phyloP scores from a whole-genome alignment of 371 early-diverging fungal genomes.

The Mortierella sp. region DNA sequence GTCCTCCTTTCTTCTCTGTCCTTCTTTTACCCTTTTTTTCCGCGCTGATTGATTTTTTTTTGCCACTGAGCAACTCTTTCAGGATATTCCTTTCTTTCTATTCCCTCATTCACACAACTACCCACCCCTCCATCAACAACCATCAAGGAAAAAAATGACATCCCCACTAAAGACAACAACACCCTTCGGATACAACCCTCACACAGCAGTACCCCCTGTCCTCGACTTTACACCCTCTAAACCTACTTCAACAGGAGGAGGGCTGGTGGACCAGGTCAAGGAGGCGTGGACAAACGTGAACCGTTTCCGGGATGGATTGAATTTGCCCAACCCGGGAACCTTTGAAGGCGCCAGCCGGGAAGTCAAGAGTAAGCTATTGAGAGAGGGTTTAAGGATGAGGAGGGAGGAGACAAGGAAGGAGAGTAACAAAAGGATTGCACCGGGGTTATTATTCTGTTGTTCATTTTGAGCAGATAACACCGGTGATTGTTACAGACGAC shows the following conservation, averaged over 20 bases:
- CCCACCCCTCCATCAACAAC: not conserved
- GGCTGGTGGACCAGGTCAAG: constrained; percentile 35
- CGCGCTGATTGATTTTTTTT: not conserved
- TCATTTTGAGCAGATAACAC: too few relatives aligned
- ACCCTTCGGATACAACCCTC: constrained; percentile 29
- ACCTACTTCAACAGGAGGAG: not conserved
- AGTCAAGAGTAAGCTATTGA: constrained; percentile 75
- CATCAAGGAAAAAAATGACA: constrained; percentile 5
- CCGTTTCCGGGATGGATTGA: constrained; percentile 60
- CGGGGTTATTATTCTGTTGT: too few relatives aligned
- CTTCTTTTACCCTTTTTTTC: not conserved
- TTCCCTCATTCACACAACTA: not conserved
- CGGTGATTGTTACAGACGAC: too few relatives aligned
- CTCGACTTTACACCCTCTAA: constrained; percentile 13
- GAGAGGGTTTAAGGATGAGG: not conserved
- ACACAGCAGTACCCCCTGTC: constrained; percentile 10
- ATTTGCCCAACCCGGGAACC: constrained; percentile 91
- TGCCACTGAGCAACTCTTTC: not conserved
- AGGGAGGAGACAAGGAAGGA: too few relatives aligned
- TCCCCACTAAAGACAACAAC: constrained; percentile 27
- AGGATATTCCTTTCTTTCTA: not conserved
- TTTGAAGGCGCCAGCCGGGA: constrained; percentile 89
- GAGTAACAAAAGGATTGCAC: too few relatives aligned
- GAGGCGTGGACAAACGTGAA: constrained; percentile 28
- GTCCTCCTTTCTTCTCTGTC: not conserved